Base-by-base conservation (phyloP, 1,284 basidiomycete genomes). In the Cerioporus squamosus region DNA sequence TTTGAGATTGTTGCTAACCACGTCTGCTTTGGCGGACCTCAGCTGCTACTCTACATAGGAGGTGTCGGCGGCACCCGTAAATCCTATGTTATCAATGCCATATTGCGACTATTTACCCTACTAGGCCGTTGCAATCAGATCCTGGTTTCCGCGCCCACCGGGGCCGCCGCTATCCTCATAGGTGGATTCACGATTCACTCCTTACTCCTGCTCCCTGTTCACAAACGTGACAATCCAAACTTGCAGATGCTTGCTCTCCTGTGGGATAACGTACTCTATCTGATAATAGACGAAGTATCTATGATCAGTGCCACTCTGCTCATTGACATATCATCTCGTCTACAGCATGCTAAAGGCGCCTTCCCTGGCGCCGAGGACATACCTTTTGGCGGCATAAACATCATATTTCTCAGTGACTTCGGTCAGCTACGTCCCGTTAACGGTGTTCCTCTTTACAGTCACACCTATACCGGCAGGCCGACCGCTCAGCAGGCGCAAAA, bases 21-120 rank as follows among this genome's bases (percentile, higher is more conserved):
- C 33, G 14, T 36, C 33, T 36, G 33, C 12, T 36, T 36, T 14
- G 14, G 14, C 12, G 33, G 33, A 15, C 22, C 33, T 9, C 33
- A 36, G 9, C 15, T 23, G 9, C 33, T 36, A 4, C 55, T 54
- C 18, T 58, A 60, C 22, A 47, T 66, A 5, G 44, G 60, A 0
- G 64, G 64, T 1, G 56, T 66, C 0, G 62, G 65, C 1, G 65
- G 62, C 3, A 64, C 65, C 0, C 62, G 65, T 1, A 66, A 66
- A 31, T 56, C 55, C 1, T 57, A 66, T 29, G 53, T 66, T 1
- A 56, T 66, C 23, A 51, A 56, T 1, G 53, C 65, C 3, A 46
- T 66, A 18, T 15, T 40, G 0, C 26, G 49, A 0, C 17, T 57
- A 14, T 59, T 57, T n/a, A 36, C 20, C 9, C 20, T 47, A 1